Evolutionary conservation across 2,329 filamentous ascomycete genomes (phyloP), one percentile per base, ranked within the genome.

Genomic region (Talaromyces sp.): DNA sequence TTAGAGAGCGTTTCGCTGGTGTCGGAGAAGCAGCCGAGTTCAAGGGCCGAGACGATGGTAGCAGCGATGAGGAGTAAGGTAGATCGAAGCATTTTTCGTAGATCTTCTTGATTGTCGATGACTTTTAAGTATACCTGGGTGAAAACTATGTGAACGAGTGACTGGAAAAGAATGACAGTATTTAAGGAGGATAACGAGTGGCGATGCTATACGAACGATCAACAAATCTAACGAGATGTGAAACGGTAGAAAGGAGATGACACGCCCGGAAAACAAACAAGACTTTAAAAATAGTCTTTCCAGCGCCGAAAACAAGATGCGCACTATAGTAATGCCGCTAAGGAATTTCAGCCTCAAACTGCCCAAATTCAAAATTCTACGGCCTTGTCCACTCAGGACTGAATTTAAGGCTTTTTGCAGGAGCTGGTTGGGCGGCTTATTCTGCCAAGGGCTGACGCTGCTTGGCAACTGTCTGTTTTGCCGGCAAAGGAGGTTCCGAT

Each of bases 1-100:
- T 37, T 6, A 47, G 61, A 63, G n/a, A 63, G 35, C 3, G 50
- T 63, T 39, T 63, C 50, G 50, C 61, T 63, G 37, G 16, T 27
- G 48, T 16, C 39, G 19, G 48, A 24, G 52, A 54, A 63, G 22
- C 61, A 63, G 50, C 61, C 61, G 16, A 45, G n/a, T 27, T 63
- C 37, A 27, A 35, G 3, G 3, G 48, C 41, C 48, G 16, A 47
- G n/a, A 35, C 39, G 35, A 14, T 39, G 19, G 61, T 16, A 13
- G 43, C 22, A 27, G 50, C 50, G 41, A 63, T 35, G 52, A 57
- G n/a, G n/a, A 54, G 2, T 22, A 57, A 9, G 5, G 48, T 37
- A 27, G 50, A 57, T 16, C 31, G 39, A 37, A 57, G 39, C 48
- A 50, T 41, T 41, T 22, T 45, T 19, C 43, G 16, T 43, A 10